Percentiles rank a stretch among this genome's conserved stretches.
phyloP scores from a whole-genome alignment of 352 stramenopile genomes.

The Nothophytophthora sp. region DNA sequence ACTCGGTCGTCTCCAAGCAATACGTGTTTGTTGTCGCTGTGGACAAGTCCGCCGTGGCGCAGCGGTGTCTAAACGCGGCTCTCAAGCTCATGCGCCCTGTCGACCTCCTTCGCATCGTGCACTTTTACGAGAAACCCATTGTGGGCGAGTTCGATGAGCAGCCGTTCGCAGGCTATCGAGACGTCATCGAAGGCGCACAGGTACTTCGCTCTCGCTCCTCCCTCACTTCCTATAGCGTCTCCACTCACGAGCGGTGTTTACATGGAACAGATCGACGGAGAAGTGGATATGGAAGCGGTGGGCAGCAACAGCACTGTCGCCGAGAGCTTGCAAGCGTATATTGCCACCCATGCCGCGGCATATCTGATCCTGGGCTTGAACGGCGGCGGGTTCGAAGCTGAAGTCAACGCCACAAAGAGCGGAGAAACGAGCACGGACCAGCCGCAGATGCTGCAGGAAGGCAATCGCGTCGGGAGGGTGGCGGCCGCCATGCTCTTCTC shows the following conservation, averaged over 20 bases:
- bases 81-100: slow-evolving; percentile 58
- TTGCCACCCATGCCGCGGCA: slow-evolving; percentile 32
- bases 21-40: slow-evolving; percentile 63
- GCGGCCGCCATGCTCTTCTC: slow-evolving; percentile 52
- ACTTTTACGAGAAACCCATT: slow-evolving; percentile 60
- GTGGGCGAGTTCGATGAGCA: slow-evolving; percentile 34
- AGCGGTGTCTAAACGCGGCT: slow-evolving; percentile 42
- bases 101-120: slow-evolving; percentile 51
- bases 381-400: slow-evolving; percentile 13
- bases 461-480: slow-evolving; percentile 33
- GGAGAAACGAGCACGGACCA: neutral
- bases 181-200: slow-evolving; percentile 28
- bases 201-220: slow-evolving; percentile 4
- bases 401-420: neutral
- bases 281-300: slow-evolving; percentile 41
- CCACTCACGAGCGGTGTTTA: neutral
- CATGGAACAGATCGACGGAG: slow-evolving; percentile 24
- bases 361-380: slow-evolving; percentile 51
- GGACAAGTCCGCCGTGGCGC: slow-evolving; percentile 24
- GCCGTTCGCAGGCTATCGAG: slow-evolving; percentile 33
- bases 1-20: slow-evolving; percentile 35
- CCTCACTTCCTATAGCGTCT: neutral
- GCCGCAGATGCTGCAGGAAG: neutral
- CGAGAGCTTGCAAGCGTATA: slow-evolving; percentile 61
- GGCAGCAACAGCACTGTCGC: slow-evolving; percentile 37